Conservation (phyloP, 441 rosid genomes). For the Populus hybrid region DNA sequence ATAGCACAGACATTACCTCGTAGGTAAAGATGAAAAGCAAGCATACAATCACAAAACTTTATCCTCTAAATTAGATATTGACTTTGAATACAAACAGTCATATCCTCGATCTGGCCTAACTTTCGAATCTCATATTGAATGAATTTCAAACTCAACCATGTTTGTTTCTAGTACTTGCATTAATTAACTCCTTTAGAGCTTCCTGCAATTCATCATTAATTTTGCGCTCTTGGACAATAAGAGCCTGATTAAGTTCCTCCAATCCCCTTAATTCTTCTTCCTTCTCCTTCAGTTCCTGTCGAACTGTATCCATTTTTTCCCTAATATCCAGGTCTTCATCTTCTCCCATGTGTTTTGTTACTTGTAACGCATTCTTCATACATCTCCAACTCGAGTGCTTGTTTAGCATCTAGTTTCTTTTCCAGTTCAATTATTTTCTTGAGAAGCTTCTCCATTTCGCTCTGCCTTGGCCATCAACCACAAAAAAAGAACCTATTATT, state of each 20-base stretch:
- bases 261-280: conserved; percentile 35
- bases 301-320: conserved; percentile 35
- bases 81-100: neutral
- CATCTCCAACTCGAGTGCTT: conserved; percentile 67
- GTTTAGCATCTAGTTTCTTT: conserved; percentile 55
- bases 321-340: conserved; percentile 38
- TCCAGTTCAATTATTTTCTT: conserved; percentile 47
- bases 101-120: neutral
- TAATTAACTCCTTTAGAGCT: conserved; percentile 55
- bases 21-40: neutral
- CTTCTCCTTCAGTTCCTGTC: conserved; percentile 43
- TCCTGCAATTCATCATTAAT: conserved; percentile 60
- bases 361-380: conserved; percentile 48
- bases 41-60: neutral
- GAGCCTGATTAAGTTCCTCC: conserved; percentile 35
- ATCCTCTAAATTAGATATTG: neutral
- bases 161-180: conserved; percentile 25
- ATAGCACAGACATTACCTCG: neutral
- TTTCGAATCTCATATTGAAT: neutral
- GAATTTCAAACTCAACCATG: neutral
- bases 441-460: conserved; percentile 53
- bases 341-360: conserved; percentile 62
- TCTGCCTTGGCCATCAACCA: conserved; percentile 34
- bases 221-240: conserved; percentile 42
- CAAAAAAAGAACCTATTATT: conserved; percentile 9